phyloP scores from a whole-genome alignment of 2,329 filamentous ascomycete genomes.

The Penicillium paneum region DNA sequence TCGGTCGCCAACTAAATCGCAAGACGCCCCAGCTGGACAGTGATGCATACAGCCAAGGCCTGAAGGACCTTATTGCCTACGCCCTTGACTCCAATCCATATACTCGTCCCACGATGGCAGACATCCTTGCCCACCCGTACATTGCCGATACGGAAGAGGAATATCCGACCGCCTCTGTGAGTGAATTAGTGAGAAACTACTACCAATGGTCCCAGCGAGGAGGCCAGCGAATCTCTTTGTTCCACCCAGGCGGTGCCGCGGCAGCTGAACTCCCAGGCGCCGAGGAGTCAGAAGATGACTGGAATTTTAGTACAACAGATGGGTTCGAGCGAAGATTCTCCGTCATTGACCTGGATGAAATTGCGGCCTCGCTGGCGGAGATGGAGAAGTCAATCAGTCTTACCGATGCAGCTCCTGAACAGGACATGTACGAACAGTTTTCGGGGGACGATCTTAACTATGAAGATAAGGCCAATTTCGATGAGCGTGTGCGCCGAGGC shows the following conservation, averaged over 20 bases:
- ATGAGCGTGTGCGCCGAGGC: conserved; percentile 57
- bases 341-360: conserved; percentile 45
- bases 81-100: conserved; percentile 44
- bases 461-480: conserved; percentile 52
- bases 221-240: conserved; percentile 55
- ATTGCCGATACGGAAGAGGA: conserved; percentile 42
- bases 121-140: conserved; percentile 47
- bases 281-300: conserved; percentile 52
- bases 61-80: conserved; percentile 46
- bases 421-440: conserved; percentile 29
- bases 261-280: conserved; percentile 51
- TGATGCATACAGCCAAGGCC: conserved; percentile 43
- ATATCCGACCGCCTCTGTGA: conserved; percentile 45
- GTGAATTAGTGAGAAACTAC: conserved; percentile 48
- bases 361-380: conserved; percentile 47
- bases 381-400: conserved; percentile 42
- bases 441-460: conserved; percentile 37
- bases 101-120: conserved; percentile 47
- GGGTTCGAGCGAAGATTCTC: conserved; percentile 56
- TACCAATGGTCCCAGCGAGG: conserved; percentile 50
- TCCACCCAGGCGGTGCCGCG: conserved; percentile 58
- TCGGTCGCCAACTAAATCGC: conserved; percentile 45
- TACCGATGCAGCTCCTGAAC: conserved; percentile 23
- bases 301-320: conserved; percentile 64
- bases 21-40: conserved; percentile 43